phyloP scores from a whole-genome alignment of 78 protist genomes.

The Cavenderia fasciculata region DNA sequence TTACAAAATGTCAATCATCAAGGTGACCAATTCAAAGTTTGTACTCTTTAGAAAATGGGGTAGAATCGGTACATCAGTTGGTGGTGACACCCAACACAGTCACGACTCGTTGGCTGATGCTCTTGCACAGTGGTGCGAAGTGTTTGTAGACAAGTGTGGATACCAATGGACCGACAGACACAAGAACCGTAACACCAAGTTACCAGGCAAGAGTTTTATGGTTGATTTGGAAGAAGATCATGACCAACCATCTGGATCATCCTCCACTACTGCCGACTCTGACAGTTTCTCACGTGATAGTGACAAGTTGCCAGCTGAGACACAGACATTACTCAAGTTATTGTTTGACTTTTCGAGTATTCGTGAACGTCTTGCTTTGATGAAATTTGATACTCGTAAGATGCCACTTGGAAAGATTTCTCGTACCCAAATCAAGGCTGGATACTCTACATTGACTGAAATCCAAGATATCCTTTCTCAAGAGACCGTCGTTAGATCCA shows the following conservation, averaged over 20 bases:
- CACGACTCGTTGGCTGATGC: conserved; percentile 23
- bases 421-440: conserved; percentile 77
- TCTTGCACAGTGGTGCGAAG: neutral
- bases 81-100: conserved; percentile 13
- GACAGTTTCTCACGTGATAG: neutral
- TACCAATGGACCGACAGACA: conserved; percentile 40
- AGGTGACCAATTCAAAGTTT: neutral
- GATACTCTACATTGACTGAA: conserved; percentile 56
- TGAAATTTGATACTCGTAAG: conserved; percentile 68
- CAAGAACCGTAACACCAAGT: conserved; percentile 5
- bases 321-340: conserved; percentile 35
- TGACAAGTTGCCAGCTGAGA: neutral
- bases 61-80: conserved; percentile 44
- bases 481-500: neutral
- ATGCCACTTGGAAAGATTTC: conserved; percentile 91
- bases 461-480: conserved; percentile 54
- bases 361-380: conserved; percentile 16
- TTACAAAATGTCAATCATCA: conserved; percentile 64
- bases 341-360: conserved; percentile 71
- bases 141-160: conserved; percentile 71
- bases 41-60: conserved; percentile 59
- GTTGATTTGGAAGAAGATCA: conserved; percentile 58
- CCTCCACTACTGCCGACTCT: neutral
- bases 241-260: neutral
- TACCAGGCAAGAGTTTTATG: conserved; percentile 52